phyloP scores from a whole-genome alignment of 1,139 yeast species.

The Geotrichum citri-aurantii region DNA sequence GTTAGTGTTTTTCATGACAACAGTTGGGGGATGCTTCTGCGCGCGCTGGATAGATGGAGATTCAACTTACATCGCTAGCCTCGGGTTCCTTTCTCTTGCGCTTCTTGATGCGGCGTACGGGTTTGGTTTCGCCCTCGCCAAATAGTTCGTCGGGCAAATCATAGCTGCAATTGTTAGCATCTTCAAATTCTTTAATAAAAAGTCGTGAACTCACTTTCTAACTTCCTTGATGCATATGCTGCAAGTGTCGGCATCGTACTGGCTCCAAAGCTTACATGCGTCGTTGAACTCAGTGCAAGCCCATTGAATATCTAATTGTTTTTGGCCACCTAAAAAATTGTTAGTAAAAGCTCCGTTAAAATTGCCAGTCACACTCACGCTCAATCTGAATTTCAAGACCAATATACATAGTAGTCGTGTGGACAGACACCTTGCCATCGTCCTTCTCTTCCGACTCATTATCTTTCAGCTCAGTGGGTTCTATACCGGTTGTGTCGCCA shows the following conservation, averaged over 20 bases:
- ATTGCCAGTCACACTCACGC: constrained; percentile 25
- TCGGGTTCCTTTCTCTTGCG: constrained; percentile 40
- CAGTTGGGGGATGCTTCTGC: background rate
- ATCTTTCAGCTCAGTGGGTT: constrained; percentile 27
- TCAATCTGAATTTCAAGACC: constrained; percentile 66
- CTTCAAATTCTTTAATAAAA: background rate
- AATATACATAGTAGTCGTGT: constrained; percentile 69
- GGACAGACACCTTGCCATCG: constrained; percentile 39
- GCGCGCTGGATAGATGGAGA: background rate
- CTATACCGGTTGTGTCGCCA: constrained; percentile 28
- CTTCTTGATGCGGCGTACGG: constrained; percentile 48
- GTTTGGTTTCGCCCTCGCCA: constrained; percentile 70
- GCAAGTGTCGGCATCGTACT: constrained; percentile 56
- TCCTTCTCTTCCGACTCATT: constrained; percentile 32
- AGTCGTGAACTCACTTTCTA: constrained; percentile 40
- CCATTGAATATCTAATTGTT: constrained; percentile 74
- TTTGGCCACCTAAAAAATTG: constrained; percentile 27
- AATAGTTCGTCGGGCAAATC: constrained; percentile 85
- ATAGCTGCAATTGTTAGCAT: constrained; percentile 34
- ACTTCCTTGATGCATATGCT: constrained; percentile 65
- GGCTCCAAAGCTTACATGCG: constrained; percentile 67
- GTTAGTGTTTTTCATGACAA: background rate
- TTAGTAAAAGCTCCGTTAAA: background rate
- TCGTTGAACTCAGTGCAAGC: constrained; percentile 88
- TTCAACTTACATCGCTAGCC: constrained; percentile 1